Evolutionary conservation across 2,329 filamentous ascomycete genomes (phyloP).

Genomic region (Emmonsia crescens): DNA sequence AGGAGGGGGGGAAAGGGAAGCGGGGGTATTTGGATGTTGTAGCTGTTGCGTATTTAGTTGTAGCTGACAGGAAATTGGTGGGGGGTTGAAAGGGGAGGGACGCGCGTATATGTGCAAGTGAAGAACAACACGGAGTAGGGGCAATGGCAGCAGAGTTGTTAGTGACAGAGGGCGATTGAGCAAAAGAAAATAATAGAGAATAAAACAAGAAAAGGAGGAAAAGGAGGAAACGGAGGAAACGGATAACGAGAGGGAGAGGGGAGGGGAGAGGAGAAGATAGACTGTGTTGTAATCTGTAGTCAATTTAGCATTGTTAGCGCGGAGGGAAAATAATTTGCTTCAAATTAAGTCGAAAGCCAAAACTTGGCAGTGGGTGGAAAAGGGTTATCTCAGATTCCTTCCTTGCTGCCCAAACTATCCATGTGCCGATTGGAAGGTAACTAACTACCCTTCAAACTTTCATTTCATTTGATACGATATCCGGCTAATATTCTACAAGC

Average conservation of each 20-base stretch:
- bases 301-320: background rate
- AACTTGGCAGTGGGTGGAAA: background rate
- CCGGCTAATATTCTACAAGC: too few relatives aligned
- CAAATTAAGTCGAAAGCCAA: too few relatives aligned
- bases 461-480: too few relatives aligned
- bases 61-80: background rate
- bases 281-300: background rate
- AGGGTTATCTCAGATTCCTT: too few relatives aligned
- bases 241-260: background rate
- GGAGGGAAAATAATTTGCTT: too few relatives aligned
- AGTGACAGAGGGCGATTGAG: background rate
- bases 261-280: background rate
- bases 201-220: background rate
- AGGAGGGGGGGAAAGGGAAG: background rate
- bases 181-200: background rate
- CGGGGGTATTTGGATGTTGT: slow-evolving; percentile 20
- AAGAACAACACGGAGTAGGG: slow-evolving; percentile 14
- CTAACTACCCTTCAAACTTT: too few relatives aligned
- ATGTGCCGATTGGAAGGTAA: too few relatives aligned
- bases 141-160: background rate
- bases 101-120: slow-evolving; percentile 2
- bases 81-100: background rate
- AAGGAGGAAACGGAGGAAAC: background rate
- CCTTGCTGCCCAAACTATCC: too few relatives aligned
- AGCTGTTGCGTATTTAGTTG: too few relatives aligned